These are phyloP conservation scores for Mycena galopus DNA, from an alignment of 768 basidiomycete species.

Conservation along the genomic window DNA sequence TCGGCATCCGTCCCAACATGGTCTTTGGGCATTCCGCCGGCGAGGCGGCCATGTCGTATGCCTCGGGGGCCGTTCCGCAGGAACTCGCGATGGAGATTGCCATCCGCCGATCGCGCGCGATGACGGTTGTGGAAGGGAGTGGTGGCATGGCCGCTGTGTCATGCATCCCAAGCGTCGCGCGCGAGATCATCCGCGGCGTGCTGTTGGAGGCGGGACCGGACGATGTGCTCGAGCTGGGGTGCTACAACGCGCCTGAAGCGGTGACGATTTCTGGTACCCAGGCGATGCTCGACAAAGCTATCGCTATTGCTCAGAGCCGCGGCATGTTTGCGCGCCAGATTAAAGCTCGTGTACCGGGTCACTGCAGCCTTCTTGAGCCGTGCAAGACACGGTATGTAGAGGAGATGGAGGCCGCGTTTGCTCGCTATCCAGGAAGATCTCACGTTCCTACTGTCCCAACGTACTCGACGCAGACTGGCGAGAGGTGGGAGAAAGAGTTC, in stretches of 20 bases:
- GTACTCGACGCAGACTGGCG: conserved; percentile 55
- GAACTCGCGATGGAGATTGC: conserved; percentile 57
- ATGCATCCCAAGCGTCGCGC: conserved; percentile 47
- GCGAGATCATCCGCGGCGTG: conserved; percentile 40
- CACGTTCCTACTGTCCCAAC: conserved; percentile 44
- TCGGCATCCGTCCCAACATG: no score
- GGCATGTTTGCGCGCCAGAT: conserved; percentile 53
- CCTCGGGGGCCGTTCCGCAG: conserved; percentile 55
- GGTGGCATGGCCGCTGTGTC: conserved; percentile 61
- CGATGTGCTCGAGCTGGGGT: conserved; percentile 53
- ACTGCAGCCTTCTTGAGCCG: conserved; percentile 53
- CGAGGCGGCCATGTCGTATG: conserved; percentile 57
- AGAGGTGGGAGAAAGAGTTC: conserved; percentile 39
- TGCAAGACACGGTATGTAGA: conserved; percentile 46
- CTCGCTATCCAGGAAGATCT: conserved; percentile 46
- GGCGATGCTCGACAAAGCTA: conserved; percentile 43
- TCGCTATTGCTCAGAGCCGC: conserved; percentile 42
- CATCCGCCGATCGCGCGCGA: conserved; percentile 52
- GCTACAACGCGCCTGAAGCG: conserved; percentile 54
- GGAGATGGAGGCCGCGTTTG: conserved; percentile 49
- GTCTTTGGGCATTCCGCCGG: conserved; percentile 64
- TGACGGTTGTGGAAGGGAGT: conserved; percentile 48
- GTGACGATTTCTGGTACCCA: conserved; percentile 54
- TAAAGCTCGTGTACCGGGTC: conserved; percentile 52
- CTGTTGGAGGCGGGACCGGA: background rate